Conservation (phyloP, 192 early-diverging fungal species). For the Pilaira anomala region DNA sequence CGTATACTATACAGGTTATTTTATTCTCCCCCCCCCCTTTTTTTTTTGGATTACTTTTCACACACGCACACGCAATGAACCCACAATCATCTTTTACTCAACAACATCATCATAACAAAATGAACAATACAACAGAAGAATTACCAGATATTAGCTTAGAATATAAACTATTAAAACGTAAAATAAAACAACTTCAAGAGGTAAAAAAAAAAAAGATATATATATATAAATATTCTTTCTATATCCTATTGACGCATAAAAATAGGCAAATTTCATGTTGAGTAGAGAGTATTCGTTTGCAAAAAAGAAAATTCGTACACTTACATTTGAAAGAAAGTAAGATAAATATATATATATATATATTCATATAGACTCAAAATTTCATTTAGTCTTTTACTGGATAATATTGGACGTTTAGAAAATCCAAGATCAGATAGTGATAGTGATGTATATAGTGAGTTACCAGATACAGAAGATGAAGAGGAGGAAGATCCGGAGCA, state of each 20-base stretch:
- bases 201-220: constrained; percentile 22
- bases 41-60: too few relatives aligned
- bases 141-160: too few relatives aligned
- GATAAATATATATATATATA: too few relatives aligned
- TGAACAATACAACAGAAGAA: too few relatives aligned
- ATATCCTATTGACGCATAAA: neutral
- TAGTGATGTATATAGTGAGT: constrained; percentile 21
- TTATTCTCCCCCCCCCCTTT: too few relatives aligned
- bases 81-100: too few relatives aligned
- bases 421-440: constrained; percentile 19
- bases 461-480: constrained; percentile 12
- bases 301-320: constrained; percentile 25
- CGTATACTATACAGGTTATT: too few relatives aligned
- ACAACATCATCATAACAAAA: too few relatives aligned
- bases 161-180: constrained; percentile 42
- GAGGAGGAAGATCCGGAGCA: too few relatives aligned
- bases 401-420: constrained; percentile 27
- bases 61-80: too few relatives aligned
- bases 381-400: constrained; percentile 24
- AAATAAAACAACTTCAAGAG: constrained; percentile 42
- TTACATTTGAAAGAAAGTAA: constrained; percentile 32
- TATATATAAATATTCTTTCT: neutral
- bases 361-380: neutral
- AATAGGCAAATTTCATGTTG: constrained; percentile 20
- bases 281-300: constrained; percentile 22